Evolutionary conservation across 2,329 filamentous ascomycete genomes (phyloP), one percentile per base, ranked within the genome.

Genomic region (Talaromyces islandicus): DNA sequence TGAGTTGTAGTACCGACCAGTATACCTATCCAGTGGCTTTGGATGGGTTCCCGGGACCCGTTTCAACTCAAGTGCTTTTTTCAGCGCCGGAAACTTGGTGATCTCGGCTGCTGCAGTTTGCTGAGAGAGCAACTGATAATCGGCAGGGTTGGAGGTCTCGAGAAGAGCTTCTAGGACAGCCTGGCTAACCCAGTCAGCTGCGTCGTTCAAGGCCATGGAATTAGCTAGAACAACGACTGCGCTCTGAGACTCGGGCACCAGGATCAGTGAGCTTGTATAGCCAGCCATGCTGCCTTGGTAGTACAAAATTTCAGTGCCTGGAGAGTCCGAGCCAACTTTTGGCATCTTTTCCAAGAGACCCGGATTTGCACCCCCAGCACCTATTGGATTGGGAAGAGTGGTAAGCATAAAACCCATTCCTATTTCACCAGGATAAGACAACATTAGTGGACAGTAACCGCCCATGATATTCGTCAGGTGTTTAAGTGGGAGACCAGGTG

Each of bases 1-100:
- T n/a, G 59, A 54, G 24, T 63, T 64, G 30, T 56, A 56, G 30
- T 21, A 64, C 64, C 17, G 70, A 70, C 43, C 54, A 58, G 9
- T 52, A 21, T 27, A 53, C 14, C 55, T 51, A 30, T 57, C 52
- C 2, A 58, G 57, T 27, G 57, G 64, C 59, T 53, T 57, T 54
- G 54, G 56, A 57, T 46, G 64, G 60, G 54, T 56, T 9, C 24
- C 24, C 1, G 54, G 54, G n/a, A 56, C 19, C 12, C 35, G 54
- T 19, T 43, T 35, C 10, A 10, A 25, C 7, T n/a, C 54, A 17
- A 56, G 54, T 14, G 29, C 14, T n/a, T 11, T 56, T 6, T 38
- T 21, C 5, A 43, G 17, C 7, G 21, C 30, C 9, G 7, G 17
- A 9, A 35, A 38, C 54, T 25, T 56, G 17, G 17, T n/a, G 9